These are phyloP conservation scores for Mucor mucedo DNA, from an alignment of 371 early-diverging fungal species.

Conservation along the genomic window DNA sequence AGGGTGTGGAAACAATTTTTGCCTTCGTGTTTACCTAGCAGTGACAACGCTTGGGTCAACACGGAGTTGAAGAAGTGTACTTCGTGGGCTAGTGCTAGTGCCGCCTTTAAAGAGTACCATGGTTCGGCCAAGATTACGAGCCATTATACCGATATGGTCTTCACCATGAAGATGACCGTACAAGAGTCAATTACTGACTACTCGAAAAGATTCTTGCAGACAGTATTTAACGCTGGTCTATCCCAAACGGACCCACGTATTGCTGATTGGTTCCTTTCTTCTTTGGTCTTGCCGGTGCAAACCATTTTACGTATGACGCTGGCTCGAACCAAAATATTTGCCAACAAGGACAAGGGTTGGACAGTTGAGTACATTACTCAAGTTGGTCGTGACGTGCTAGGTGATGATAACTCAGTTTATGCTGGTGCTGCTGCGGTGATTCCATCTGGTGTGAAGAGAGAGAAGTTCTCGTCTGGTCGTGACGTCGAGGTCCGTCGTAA, in stretches of 20 bases:
- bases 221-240: constrained; percentile 4
- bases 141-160: background rate
- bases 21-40: background rate
- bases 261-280: constrained; percentile 3
- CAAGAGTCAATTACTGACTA: constrained; percentile 1
- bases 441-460: too few species aligned
- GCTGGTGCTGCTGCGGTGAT: background rate
- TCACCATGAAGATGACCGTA: background rate
- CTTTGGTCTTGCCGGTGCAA: constrained; percentile 2
- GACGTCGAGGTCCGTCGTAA: too few species aligned
- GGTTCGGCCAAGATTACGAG: background rate
- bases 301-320: background rate
- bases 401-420: constrained; percentile 7
- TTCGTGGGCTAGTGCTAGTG: background rate
- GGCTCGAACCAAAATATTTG: too few species aligned
- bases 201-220: background rate
- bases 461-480: too few species aligned
- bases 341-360: background rate
- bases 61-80: background rate
- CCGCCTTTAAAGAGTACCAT: background rate
- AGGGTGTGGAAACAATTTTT: background rate
- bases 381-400: constrained; percentile 6
- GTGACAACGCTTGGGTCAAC: constrained; percentile 1
- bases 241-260: background rate
- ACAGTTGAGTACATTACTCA: background rate